Base-by-base conservation (phyloP, 331 rosid genomes). In the Dryas integrifolia region DNA sequence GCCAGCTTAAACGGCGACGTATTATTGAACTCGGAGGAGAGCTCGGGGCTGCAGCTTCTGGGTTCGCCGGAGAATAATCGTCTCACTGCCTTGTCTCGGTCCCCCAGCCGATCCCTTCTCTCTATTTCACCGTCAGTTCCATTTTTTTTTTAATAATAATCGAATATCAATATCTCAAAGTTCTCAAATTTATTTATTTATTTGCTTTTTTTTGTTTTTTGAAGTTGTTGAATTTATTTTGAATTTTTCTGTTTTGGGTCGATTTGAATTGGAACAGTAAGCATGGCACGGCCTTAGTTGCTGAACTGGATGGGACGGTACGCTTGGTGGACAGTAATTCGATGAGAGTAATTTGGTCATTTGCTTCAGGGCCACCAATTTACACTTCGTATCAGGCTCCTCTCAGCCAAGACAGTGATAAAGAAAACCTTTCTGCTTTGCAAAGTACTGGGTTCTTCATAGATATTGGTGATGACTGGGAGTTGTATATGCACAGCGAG, bases 391-490 rank as follows among this genome's bases (percentile, higher is more conserved):
- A 87, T 71, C 87, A 77, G 75, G 88, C 92, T 82, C 53, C 84
- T 14, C 0, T 70, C 24, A 18, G 49, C 8, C 35, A 30, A 30
- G 89, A 79, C 26, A 56, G 5, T 7, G 85, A 73, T 69, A 76
- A 83, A 83, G 87, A 85, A 47, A 80, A 82, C 39, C 58, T 74
- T 12, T 81, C 83, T 65, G 76, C 10, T 24, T 1, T 58, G 49
- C 65, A 18, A 40, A 52, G 71, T 35, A 70, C 16, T 7, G 69
- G 80, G 13, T 87, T 79, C 77, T 71, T 73, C 50, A 53, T 90
- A 62, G 96, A 93, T 56, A 85, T 86, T 7, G 98, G 93, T 72
- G 92, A 90, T 65, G 94, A 93, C 60, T 91, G 97, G 92, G 72
- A 72, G 15, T 69, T 93, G 80, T 87, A 87, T 71, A 59, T 79